These are phyloP conservation scores for Cotoneaster glaucophyllus DNA, from an alignment of 306 rosid species.

Conservation along the genomic window DNA sequence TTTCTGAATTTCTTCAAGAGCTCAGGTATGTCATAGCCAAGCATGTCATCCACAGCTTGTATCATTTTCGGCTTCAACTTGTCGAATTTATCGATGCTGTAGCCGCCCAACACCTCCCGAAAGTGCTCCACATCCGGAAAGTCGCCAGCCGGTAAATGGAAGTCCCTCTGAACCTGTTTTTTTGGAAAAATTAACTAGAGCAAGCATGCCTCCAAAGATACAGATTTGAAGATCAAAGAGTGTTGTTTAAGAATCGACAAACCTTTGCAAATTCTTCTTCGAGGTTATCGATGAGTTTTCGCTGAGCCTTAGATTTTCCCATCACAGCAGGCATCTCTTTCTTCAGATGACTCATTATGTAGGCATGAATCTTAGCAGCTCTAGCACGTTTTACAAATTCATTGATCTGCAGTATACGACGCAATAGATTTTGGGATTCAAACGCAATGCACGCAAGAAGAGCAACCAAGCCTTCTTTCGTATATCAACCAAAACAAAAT, in stretches of 20 bases:
- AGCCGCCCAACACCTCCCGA: constrained; percentile 29
- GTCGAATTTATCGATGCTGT: constrained; percentile 43
- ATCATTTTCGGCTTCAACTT: constrained; percentile 44
- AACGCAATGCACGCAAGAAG: not conserved
- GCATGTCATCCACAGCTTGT: constrained; percentile 53
- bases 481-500: not conserved
- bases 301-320: constrained; percentile 44
- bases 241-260: too few relatives aligned
- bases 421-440: not conserved
- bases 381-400: constrained; percentile 50
- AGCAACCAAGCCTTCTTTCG: not conserved
- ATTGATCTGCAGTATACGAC: constrained; percentile 25
- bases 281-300: constrained; percentile 42
- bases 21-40: constrained; percentile 41
- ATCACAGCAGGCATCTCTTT: constrained; percentile 53
- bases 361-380: constrained; percentile 45
- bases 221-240: not conserved
- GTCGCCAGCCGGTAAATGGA: constrained; percentile 40
- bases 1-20: constrained; percentile 43
- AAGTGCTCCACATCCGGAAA: constrained; percentile 44
- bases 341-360: constrained; percentile 46
- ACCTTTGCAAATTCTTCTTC: constrained; percentile 50
- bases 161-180: constrained; percentile 42
- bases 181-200: not conserved
- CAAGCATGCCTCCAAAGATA: not conserved